phyloP scores from a whole-genome alignment of 2,329 filamentous ascomycete genomes.

The Furcasterigmium sp. region DNA sequence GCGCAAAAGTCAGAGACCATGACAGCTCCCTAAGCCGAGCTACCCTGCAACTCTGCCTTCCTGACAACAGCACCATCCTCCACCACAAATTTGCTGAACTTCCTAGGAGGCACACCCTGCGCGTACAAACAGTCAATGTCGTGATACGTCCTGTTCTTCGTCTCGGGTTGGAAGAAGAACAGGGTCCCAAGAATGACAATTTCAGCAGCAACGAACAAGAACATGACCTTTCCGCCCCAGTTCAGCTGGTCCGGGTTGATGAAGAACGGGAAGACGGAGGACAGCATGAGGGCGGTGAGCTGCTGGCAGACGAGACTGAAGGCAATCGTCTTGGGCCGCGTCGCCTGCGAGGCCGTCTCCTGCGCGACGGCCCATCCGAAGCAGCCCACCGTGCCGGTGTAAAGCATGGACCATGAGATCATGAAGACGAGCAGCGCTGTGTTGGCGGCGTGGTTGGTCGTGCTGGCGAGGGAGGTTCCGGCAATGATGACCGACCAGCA shows the following conservation, averaged over 20 bases:
- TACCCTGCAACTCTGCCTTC: conserved; percentile 6
- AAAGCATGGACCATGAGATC: conserved; percentile 24
- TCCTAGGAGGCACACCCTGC: conserved; percentile 16
- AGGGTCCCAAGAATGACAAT: conserved; percentile 22
- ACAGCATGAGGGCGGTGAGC: conserved; percentile 26
- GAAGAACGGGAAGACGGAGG: conserved; percentile 28
- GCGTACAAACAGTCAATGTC: conserved; percentile 25
- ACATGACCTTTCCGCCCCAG: conserved; percentile 31
- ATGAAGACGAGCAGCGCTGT: conserved; percentile 20
- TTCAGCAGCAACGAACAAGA: conserved; percentile 27
- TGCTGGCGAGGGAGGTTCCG: conserved; percentile 15
- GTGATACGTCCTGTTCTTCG: conserved; percentile 28
- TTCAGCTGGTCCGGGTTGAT: conserved; percentile 31
- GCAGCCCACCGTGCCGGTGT: conserved; percentile 20
- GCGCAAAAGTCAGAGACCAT: no score
- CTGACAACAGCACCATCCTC: conserved; percentile 9
- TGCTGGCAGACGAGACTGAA: conserved; percentile 24
- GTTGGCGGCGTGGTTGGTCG: conserved; percentile 15
- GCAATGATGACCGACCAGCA: conserved; percentile 20
- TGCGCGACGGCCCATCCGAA: conserved; percentile 22
- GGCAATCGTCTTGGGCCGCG: conserved; percentile 21
- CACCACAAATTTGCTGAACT: conserved; percentile 17
- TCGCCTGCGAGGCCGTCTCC: conserved; percentile 20
- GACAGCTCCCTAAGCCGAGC: no score
- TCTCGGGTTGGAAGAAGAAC: conserved; percentile 29